Evolutionary conservation across 1,284 basidiomycete species (phyloP), one percentile per base, ranked within the genome.

Genomic region (Rhodotorula glutinis): DNA sequence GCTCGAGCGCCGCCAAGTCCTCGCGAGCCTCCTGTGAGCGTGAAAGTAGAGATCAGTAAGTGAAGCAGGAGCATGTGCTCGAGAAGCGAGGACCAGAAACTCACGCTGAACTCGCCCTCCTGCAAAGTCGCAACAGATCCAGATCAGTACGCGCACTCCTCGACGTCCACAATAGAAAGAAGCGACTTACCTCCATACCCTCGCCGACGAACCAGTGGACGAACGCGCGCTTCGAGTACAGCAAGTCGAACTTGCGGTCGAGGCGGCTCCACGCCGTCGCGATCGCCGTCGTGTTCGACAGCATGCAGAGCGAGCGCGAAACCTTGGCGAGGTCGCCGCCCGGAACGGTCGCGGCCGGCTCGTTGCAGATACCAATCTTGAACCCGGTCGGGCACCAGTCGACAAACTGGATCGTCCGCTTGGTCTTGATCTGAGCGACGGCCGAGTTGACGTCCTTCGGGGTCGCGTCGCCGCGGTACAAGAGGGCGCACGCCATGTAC

Each of bases 361-460:
- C 94, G 79, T 94, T 94, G 84, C 95, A 98, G 81, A 98, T 91
- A 80, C 94, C 94, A 73, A 95, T 87, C 85, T 85, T 96, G 95
- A 89, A 97, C 87, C 79, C 94, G 86, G 94, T 97, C 57, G 93
- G 92, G 82, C 95, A 98, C 95, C 95, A 98, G 80, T 98, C 95
- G 75, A 81, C 80, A 76, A 93, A 93, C 79, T 96, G 93, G 77
- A 98, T 97, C 41, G 92, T 94, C 75, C 89, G 87, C 85, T 93
- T 95, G 70, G 93, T 97, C 86, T 95, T 97, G 83, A 98, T 92
- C 76, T 86, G 89, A 63, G 90, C 88, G 74, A 98, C 90, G 67
- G 95, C 94, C 68, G 90, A 87, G 76, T 94, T 91, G 77, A 89
- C 90, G 79, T 98, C 95, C 85, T 97, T 97, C 77, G 94, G 92